Evolutionary conservation across 1,284 basidiomycete species (phyloP), one percentile per base, ranked within the genome.

Genomic region (Apiotrichum gracile): DNA sequence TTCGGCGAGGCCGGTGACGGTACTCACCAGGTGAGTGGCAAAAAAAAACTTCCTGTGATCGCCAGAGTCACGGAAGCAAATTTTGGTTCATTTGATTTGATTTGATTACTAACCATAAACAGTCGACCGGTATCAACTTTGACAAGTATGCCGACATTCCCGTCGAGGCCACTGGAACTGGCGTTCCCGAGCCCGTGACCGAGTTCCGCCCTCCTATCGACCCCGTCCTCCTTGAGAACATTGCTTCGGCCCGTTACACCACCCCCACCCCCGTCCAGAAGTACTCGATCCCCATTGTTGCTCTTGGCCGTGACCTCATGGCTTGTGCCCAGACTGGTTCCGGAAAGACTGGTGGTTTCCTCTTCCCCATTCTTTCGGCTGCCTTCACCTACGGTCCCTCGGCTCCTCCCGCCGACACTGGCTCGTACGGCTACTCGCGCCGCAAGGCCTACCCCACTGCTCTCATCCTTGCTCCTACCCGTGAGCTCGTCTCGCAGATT

Each of bases 131-230:
- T 63, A 97, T 99, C 80, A 99, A 99, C 81, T 99, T 99, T 71
- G 96, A 98, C 81, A 96, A 96, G 78, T 99, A 98, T 74, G 93
- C 96, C 75, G 94, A 98, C 76, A 98, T 98, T 70, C 96, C 96
- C 61, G 93, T 99, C 65, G 96, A 98, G 79, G 94, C 92, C 40
- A 97, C 92, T 47, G 96, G 96, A 64, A 84, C 85, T 57, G 90
- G 88, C 63, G 93, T 96, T 24, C 96, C 96, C 59, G 94, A 97
- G 51, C 91, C 94, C 47, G 84, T 97, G 64, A 83, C 76, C 61
- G 82, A 85, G 54, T 99, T 99, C 79, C 87, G 86, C 52, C 87
- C 92, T 46, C 93, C 92, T 61, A 80, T 99, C 69, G 91, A 99
- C 77, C 83, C 87, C 41, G 87, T 94, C 71, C 84, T 98, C 27